Conservation (phyloP, 1,284 basidiomycete genomes). For the Meira nashicola region DNA sequence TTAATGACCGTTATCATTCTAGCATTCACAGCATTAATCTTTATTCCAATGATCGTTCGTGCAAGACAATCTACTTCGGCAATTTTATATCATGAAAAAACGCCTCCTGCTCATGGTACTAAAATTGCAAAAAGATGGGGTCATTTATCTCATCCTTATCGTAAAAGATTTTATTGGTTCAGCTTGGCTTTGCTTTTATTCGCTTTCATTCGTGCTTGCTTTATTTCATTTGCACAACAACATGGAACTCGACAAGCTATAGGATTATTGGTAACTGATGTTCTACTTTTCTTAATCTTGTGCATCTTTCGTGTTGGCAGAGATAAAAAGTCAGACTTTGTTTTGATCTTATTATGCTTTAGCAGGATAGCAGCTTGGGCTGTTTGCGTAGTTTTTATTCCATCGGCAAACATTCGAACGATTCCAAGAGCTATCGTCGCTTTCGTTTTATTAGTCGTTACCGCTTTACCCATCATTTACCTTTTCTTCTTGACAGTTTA, state of each 20-base stretch:
- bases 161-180: constrained; percentile 42
- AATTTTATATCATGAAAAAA: constrained; percentile 28
- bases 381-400: constrained; percentile 43
- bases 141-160: constrained; percentile 37
- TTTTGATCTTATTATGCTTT: constrained; percentile 40
- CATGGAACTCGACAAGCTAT: constrained; percentile 44
- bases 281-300: constrained; percentile 39
- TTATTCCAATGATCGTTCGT: constrained; percentile 33
- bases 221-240: constrained; percentile 41
- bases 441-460: constrained; percentile 43
- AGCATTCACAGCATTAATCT: constrained; percentile 17
- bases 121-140: constrained; percentile 27
- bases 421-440: constrained; percentile 50
- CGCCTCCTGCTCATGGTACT: constrained; percentile 26
- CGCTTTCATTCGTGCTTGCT: constrained; percentile 40
- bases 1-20: constrained; percentile 30
- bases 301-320: constrained; percentile 39
- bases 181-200: constrained; percentile 33
- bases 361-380: constrained; percentile 43
- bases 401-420: constrained; percentile 34
- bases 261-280: constrained; percentile 42
- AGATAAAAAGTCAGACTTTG: constrained; percentile 40
- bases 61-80: constrained; percentile 18
- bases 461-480: constrained; percentile 43
- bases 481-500: constrained; percentile 39